A percentile compares a stretch with the other conserved stretches of the same genome.
Evolutionary conservation across 352 stramenopile genomes (phyloP).

Genomic region (Pythium apleroticum): DNA sequence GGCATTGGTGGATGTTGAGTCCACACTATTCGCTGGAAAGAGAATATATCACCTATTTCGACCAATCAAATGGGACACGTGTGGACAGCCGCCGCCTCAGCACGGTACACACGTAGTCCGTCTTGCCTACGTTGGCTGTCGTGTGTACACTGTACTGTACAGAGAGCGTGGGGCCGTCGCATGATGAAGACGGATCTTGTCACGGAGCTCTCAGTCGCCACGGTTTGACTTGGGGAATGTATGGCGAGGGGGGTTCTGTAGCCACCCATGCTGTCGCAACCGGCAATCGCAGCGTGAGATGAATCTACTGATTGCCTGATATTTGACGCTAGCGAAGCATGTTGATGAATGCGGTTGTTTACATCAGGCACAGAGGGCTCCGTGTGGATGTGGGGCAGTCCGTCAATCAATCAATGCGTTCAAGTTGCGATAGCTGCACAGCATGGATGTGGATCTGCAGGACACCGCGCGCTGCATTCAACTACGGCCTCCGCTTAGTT

Average conservation of each 20-base stretch:
- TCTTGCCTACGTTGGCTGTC: neutral
- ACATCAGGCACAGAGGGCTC: neutral
- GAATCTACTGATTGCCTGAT: neutral
- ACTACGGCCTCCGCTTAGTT: no score
- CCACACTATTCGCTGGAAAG: neutral
- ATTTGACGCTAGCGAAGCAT: neutral
- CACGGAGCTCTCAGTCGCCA: neutral
- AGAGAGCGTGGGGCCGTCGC: neutral
- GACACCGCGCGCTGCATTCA: no score
- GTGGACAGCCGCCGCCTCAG: neutral
- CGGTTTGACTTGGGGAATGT: neutral
- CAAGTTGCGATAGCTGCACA: no score
- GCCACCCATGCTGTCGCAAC: neutral
- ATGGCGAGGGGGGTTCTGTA: neutral
- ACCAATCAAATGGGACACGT: neutral
- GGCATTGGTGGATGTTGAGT: neutral
- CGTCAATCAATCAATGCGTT: no score
- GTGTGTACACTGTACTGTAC: neutral
- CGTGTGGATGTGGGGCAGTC: neutral
- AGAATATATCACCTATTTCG: neutral
- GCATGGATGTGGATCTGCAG: no score
- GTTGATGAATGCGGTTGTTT: neutral
- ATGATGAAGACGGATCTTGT: neutral
- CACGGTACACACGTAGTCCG: neutral
- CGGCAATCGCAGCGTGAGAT: neutral